Evolutionary conservation across 192 early-diverging fungal genomes (phyloP).

Genomic region (Coemansia sp.): DNA sequence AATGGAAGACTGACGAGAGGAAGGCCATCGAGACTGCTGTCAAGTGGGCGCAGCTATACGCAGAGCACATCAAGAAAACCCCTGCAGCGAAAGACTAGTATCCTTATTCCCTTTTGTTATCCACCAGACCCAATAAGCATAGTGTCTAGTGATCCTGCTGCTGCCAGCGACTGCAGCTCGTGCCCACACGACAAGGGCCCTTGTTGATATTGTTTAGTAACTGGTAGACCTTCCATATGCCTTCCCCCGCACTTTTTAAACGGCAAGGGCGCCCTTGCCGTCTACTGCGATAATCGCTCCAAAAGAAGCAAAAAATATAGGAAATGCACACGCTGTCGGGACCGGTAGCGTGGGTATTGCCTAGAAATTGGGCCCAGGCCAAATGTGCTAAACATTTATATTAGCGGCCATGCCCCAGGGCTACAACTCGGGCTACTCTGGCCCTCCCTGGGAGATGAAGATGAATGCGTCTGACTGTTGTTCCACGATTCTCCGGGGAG

Average conservation of each 20-base stretch:
- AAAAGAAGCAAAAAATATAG: background rate
- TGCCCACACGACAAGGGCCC: too few species aligned
- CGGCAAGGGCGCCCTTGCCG: background rate
- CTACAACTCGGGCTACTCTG: background rate
- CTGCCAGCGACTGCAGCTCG: too few species aligned
- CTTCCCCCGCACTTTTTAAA: background rate
- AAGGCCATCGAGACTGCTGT: conserved; percentile 79
- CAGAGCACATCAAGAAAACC: background rate
- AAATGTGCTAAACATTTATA: background rate
- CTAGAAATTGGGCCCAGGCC: background rate
- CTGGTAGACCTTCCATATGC: too few species aligned
- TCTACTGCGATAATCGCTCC: background rate
- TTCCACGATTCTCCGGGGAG: background rate
- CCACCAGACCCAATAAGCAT: too few species aligned
- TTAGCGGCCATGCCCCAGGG: background rate
- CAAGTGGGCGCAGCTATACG: conserved; percentile 38
- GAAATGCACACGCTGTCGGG: conserved; percentile 4
- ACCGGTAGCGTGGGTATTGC: conserved; percentile 1
- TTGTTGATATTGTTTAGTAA: background rate
- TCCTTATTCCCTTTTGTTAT: too few species aligned
- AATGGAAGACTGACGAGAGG: conserved; percentile 97
- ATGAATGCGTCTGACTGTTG: background rate
- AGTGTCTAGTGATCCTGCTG: too few species aligned
- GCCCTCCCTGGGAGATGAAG: background rate
- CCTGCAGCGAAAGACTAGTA: background rate